phyloP scores from a whole-genome alignment of 2,329 filamentous ascomycete genomes.

The Diaporthe destruens region DNA sequence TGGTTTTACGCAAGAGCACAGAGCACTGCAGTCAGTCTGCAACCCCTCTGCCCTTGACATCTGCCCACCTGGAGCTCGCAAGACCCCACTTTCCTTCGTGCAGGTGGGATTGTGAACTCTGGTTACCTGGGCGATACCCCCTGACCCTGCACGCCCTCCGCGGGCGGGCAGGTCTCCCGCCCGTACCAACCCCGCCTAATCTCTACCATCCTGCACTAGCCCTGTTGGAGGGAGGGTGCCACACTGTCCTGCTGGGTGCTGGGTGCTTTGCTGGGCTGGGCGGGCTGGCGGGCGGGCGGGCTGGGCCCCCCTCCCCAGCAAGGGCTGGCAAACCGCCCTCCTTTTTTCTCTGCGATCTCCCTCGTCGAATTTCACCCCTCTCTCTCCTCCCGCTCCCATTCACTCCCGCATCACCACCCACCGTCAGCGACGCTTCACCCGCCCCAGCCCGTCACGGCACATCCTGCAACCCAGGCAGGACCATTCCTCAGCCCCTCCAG shows the following conservation, averaged over 20 bases:
- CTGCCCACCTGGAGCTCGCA: conserved; percentile 36
- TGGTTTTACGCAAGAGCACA: conserved; percentile 15
- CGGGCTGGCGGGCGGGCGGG: conserved; percentile 14
- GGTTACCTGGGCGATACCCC: conserved; percentile 13
- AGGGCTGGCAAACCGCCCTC: conserved; percentile 45
- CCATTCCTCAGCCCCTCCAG: conserved; percentile 43
- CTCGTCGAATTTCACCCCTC: conserved; percentile 49
- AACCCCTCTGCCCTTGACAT: conserved; percentile 36
- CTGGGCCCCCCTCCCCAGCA: conserved; percentile 43
- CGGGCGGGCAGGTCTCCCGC: neutral
- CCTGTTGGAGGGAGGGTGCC: conserved; percentile 28
- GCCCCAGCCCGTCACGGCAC: conserved; percentile 16
- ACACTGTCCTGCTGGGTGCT: conserved; percentile 33
- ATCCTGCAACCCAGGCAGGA: conserved; percentile 46
- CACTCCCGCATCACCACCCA: conserved; percentile 44
- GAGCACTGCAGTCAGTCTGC: neutral
- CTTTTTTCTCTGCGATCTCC: conserved; percentile 46
- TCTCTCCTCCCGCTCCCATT: conserved; percentile 46
- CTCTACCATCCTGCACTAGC: conserved; percentile 35
- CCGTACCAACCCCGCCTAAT: conserved; percentile 35
- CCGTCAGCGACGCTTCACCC: conserved; percentile 42
- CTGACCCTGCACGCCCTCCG: neutral
- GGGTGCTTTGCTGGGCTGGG: neutral
- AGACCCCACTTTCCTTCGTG: conserved; percentile 37
- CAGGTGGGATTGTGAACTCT: conserved; percentile 36